A percentile compares a stretch with the other conserved stretches of the same genome.
Evolutionary conservation across 108 stramenopile species (phyloP).

Genomic region (Nitzschia palea): DNA sequence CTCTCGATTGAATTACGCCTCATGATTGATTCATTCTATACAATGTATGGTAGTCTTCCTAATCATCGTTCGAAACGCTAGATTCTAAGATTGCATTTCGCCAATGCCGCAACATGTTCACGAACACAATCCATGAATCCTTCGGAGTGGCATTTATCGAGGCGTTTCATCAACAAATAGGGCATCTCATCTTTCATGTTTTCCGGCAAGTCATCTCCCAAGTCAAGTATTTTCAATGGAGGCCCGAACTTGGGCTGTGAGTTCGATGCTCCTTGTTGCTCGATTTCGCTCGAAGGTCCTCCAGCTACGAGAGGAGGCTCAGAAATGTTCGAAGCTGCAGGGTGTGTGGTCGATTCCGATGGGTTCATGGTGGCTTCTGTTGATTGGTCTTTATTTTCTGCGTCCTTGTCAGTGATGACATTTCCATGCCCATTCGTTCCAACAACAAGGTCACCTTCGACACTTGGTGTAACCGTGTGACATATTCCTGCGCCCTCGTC

Average conservation of each 20-base stretch:
- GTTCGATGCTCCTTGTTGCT: background rate
- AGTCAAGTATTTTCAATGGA: constrained; percentile 49
- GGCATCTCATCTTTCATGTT: constrained; percentile 73
- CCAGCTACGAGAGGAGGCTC: too few species aligned
- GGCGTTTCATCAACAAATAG: constrained; percentile 47
- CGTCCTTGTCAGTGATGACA: too few species aligned
- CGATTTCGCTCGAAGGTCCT: background rate
- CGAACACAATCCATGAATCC: constrained; percentile 80
- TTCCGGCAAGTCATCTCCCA: constrained; percentile 74
- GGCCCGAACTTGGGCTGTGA: constrained; percentile 10
- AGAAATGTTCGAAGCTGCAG: background rate
- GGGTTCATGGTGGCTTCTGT: too few species aligned
- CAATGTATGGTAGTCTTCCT: too few species aligned
- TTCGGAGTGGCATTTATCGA: constrained; percentile 80
- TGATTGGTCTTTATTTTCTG: background rate
- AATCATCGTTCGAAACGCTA: too few species aligned
- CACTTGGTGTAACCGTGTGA: background rate
- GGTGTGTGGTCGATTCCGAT: background rate
- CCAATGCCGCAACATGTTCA: constrained; percentile 64
- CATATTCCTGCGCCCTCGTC: background rate
- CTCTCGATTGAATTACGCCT: too few species aligned
- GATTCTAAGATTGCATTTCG: constrained; percentile 34
- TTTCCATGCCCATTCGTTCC: background rate
- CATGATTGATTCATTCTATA: too few species aligned
- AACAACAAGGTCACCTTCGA: background rate